Percentiles rank a stretch among this genome's conserved stretches.
These are phyloP conservation scores for Sclerotinia minor DNA, from an alignment of 2,329 filamentous ascomycete genomes.

Conservation along the genomic window DNA sequence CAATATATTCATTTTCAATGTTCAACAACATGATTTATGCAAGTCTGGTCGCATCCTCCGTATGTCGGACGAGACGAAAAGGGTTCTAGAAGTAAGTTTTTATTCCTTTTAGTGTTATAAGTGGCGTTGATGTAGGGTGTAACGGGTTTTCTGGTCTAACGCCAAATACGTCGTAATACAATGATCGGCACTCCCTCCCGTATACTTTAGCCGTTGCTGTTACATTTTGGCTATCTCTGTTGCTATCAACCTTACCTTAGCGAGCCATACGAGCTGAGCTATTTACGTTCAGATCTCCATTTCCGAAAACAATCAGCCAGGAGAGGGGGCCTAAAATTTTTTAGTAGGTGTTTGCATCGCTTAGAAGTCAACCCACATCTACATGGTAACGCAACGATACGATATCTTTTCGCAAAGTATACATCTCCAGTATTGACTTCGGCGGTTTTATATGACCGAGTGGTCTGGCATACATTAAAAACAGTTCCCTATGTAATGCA, in stretches of 20 bases:
- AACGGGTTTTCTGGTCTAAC: background rate
- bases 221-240: background rate
- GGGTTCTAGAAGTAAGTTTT: background rate
- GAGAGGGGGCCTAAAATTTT: background rate
- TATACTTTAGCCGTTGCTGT: background rate
- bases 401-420: background rate
- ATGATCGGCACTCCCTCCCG: background rate
- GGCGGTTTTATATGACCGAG: constrained; percentile 21
- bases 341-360: background rate
- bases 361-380: constrained; percentile 14
- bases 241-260: background rate
- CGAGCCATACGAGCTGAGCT: background rate
- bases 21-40: constrained; percentile 24
- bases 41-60: constrained; percentile 8
- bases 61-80: background rate
- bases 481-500: constrained; percentile 12
- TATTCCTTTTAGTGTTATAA: background rate
- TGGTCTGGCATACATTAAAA: constrained; percentile 18
- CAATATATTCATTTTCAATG: constrained; percentile 18
- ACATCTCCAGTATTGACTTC: constrained; percentile 5
- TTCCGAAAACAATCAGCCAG: background rate
- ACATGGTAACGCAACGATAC: background rate
- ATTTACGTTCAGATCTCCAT: background rate
- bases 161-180: constrained; percentile 9
- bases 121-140: constrained; percentile 6